Base-by-base conservation (phyloP, 805 yeast species). In the Kodamaea kaohsiungensis region DNA sequence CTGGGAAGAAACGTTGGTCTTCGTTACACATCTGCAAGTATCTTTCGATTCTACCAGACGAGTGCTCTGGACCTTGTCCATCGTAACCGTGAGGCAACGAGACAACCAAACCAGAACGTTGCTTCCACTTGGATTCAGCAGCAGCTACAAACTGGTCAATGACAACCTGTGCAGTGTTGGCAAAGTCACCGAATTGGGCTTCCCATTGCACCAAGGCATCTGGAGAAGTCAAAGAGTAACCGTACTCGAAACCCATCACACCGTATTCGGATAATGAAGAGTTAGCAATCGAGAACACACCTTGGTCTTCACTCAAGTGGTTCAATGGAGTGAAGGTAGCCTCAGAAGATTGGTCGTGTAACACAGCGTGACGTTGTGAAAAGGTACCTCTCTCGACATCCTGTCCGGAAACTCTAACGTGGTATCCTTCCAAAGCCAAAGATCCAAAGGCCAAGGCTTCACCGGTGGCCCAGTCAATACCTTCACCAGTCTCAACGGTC, bases 351-450 rank as follows among this genome's bases (percentile, higher is more conserved):
- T 95, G 99, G 75, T 95, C 99, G 73, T 95, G 99, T 72, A 95
- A 81, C 48, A 95, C 98, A 55, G 98, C 93, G 71, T 95, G 99
- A 79, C 99, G 93, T 81, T 95, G 99, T 53, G 99, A 95, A 84
- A 95, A 93, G 42, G 99, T 95, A 81, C 99, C 99, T 85, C 99
- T 91, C 83, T 95, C 99, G 61, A 95, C 98, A 84, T 95, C 99
- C 81, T 95, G 98, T 72, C 99, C 99, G 47, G 97, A 89, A 50
- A 95, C 88, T 81, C 99, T 89, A 56, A 95, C 96, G 66, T 93
- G 96, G 78, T 87, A 88, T 60, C 99, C 99, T 77, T 95, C 99
- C 67, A 86, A 71, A 52, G 87, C 87, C 63, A 95, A 81, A 50
- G 98, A 85, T 68, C 98, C 99, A 66, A 87, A 93, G 16, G 99